phyloP scores from a whole-genome alignment of 768 basidiomycete genomes.

The Tricholoma flavovirens region DNA sequence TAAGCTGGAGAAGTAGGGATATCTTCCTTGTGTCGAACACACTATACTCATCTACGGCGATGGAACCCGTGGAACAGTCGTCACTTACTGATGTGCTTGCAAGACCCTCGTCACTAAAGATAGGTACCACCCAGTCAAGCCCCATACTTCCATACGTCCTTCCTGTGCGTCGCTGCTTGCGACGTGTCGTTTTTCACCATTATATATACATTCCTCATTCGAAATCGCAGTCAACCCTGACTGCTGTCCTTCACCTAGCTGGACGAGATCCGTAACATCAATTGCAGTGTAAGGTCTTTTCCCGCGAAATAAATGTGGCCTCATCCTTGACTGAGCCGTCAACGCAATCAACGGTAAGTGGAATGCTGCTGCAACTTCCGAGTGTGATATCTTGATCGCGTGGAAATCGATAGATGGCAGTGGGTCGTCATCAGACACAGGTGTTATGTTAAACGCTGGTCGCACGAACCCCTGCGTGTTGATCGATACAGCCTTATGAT shows the following conservation, averaged over 20 bases:
- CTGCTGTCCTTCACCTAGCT: slow-evolving; percentile 8
- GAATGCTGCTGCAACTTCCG: slow-evolving; percentile 66
- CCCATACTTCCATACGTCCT: slow-evolving; percentile 68
- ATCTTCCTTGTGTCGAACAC: not conserved
- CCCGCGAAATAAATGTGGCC: slow-evolving; percentile 50
- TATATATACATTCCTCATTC: slow-evolving; percentile 21
- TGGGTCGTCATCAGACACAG: slow-evolving; percentile 33
- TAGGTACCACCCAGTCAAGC: slow-evolving; percentile 81
- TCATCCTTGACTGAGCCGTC: slow-evolving; percentile 41
- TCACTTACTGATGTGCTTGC: slow-evolving; percentile 36
- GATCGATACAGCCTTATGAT: not conserved
- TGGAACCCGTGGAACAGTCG: not conserved
- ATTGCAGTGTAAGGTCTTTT: slow-evolving; percentile 57
- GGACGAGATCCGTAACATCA: slow-evolving; percentile 57
- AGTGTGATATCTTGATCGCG: slow-evolving; percentile 44
- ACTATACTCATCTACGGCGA: not conserved
- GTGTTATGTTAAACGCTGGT: slow-evolving; percentile 11
- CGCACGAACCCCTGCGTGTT: slow-evolving; percentile 35
- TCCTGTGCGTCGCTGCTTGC: slow-evolving; percentile 36
- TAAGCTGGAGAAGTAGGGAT: not conserved
- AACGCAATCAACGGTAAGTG: slow-evolving; percentile 61
- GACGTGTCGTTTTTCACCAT: slow-evolving; percentile 27
- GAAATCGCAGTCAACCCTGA: slow-evolving; percentile 18
- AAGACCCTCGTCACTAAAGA: slow-evolving; percentile 54
- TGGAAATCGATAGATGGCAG: slow-evolving; percentile 56